Base-by-base conservation (phyloP, 352 stramenopile species). In the Pythium utonaiense region DNA sequence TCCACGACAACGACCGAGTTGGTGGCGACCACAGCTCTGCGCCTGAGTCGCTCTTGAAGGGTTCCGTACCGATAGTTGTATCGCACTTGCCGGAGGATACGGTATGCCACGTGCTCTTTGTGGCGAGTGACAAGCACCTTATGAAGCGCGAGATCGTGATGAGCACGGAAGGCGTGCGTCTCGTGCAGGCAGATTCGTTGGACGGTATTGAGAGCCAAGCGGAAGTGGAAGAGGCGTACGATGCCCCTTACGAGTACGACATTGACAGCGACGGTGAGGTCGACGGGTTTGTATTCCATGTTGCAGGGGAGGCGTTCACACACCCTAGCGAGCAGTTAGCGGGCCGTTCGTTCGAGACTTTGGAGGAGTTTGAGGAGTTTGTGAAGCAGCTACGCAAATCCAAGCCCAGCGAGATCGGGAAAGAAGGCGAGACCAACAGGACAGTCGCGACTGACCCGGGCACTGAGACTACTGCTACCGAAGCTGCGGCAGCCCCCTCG, bases 111-210 rank as follows among this genome's bases (percentile, higher is more conserved):
- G 70, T 88, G 38, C 55, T 88, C 33, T 86, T 88, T 57, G 74
- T 88, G 47, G 69, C 78, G 42, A 81, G 74, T 57, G 75, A 88
- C 67, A 70, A 67, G 42, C 64, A 80, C 24, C 66, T 88, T 57
- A 77, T 88, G 52, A 71, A 75, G 50, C 78, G 78, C 24, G 75
- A 70, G n/a, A 77, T 88, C 55, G 74, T 77, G 34, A 64, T 88
- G 28, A 83, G 71, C 42, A 83, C 75, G 1, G 78, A 86, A 25
- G 72, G 70, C 12, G 73, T 86, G 21, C 68, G 74, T 9, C 49
- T 84, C 1, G 59, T 75, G 33, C 56, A 54, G 22, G 36, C 62
- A 12, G 66, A 71, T 19, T 38, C 45, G 33, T 30, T 67, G 13
- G 51, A 58, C 10, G 53, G 17, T 6, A 6, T 33, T 6, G 22